Evolutionary conservation across 305 asterid genomes (phyloP).

Genomic region (Fraxinus xanthoxyloides): DNA sequence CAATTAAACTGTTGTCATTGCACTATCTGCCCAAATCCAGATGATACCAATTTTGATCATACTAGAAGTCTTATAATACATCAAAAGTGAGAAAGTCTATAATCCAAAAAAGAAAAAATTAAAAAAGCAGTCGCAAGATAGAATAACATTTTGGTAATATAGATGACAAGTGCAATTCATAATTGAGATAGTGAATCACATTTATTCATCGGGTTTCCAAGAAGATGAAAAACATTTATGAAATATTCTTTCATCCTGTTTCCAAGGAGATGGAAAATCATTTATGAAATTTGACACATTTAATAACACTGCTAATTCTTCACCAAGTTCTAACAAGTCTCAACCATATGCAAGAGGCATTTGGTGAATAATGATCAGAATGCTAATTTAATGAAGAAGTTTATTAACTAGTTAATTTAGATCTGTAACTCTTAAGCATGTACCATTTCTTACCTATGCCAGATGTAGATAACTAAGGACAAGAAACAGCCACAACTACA

Average conservation of each 20-base stretch:
- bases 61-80: background rate
- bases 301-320: background rate
- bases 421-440: background rate
- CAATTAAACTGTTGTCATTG: no score
- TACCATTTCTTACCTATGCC: background rate
- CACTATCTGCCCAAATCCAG: no score
- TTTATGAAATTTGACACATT: background rate
- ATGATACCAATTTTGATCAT: background rate
- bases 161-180: slow-evolving; percentile 6
- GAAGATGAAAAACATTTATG: background rate
- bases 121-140: background rate
- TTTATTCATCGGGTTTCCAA: background rate
- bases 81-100: background rate
- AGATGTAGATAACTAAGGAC: background rate
- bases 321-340: background rate
- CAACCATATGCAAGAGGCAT: background rate
- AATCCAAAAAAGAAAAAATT: background rate
- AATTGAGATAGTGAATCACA: background rate
- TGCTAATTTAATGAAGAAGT: background rate
- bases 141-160: slow-evolving; percentile 9
- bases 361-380: background rate
- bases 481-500: background rate
- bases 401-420: background rate
- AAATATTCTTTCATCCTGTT: background rate
- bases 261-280: background rate